Base-by-base conservation (phyloP, 352 stramenopile species). In the Pythium aquatile region DNA sequence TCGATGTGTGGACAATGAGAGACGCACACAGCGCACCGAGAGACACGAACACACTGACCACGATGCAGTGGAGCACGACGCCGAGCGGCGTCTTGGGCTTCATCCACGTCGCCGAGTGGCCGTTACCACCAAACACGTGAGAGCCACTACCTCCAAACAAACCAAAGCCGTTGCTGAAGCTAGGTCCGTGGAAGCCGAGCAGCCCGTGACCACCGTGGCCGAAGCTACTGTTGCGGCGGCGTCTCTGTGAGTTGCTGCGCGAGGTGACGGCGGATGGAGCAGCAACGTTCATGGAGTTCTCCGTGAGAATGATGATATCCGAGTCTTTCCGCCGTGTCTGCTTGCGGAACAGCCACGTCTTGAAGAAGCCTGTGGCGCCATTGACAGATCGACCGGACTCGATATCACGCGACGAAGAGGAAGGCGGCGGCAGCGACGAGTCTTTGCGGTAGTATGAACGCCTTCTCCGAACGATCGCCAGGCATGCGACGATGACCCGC, bases 301-400 rank as follows among this genome's bases (percentile, higher is more conserved):
- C 72, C 20, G 49, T 63, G n/a, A 67, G 48, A 29, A 64, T 64
- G 42, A 66, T 67, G 29, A 67, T 56, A 46, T 67, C 61, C 17
- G 61, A 59, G 20, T 72, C 79, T 2, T 72, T 72, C 59, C 69
- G 71, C 14, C 65, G 67, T 76, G 76, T 87, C 47, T 80, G 81
- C 0, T 75, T 73, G 26, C 75, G 70, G 24, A 81, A 82, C 42
- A 88, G 67, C 37, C 40, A 48, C 40, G 81, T 72, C 11, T 73
- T 65, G 9, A 83, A 55, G 40, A 77, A 73, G 7, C 54, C 54
- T 2, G 60, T 47, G 14, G 60, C 53, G 0, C 28, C n/a, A 9
- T 61, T 37, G 4, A 30, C 29, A 39, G n/a, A 13, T 58, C 58
- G 3, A 32, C 35, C 29, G 40, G 48, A 24, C 17, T 37, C 40